Conservation (phyloP, 1,284 basidiomycete species). For the Ceratobasidium sp. region DNA sequence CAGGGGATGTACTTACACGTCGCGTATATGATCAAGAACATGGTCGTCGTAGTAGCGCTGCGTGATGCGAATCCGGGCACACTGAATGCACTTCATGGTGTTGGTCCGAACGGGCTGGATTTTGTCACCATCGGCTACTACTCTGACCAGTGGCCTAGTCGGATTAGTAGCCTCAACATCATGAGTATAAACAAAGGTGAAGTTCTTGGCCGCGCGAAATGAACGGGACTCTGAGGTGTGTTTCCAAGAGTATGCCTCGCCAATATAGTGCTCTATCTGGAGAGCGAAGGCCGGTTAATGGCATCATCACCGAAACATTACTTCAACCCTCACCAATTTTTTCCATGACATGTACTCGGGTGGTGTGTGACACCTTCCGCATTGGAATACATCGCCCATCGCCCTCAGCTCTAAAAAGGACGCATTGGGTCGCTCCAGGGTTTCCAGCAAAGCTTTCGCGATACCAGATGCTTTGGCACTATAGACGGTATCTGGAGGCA, state of each 20-base stretch:
- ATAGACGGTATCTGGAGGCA: not conserved
- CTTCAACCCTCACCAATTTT: not conserved
- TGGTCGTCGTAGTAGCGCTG: not conserved
- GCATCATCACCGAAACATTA: not conserved
- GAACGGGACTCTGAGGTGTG: not conserved
- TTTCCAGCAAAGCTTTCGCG: not conserved
- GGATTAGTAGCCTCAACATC: not conserved
- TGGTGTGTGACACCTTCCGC: conserved; percentile 16
- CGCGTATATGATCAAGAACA: not conserved
- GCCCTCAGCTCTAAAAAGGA: conserved; percentile 10
- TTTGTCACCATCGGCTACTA: not conserved
- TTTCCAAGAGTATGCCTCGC: not conserved
- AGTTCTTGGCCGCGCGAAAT: not conserved
- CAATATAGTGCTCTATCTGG: not conserved
- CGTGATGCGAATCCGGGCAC: not conserved
- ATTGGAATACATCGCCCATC: not conserved
- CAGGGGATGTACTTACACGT: not conserved
- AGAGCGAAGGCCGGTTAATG: not conserved
- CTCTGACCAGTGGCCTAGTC: not conserved
- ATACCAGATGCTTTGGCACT: not conserved
- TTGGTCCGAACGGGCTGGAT: not conserved
- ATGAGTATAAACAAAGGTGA: not conserved
- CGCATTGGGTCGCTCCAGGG: conserved; percentile 8
- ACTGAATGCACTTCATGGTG: not conserved
- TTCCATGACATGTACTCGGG: not conserved